These are phyloP conservation scores for Populus hybrid DNA, from an alignment of 441 rosid species.

Conservation along the genomic window DNA sequence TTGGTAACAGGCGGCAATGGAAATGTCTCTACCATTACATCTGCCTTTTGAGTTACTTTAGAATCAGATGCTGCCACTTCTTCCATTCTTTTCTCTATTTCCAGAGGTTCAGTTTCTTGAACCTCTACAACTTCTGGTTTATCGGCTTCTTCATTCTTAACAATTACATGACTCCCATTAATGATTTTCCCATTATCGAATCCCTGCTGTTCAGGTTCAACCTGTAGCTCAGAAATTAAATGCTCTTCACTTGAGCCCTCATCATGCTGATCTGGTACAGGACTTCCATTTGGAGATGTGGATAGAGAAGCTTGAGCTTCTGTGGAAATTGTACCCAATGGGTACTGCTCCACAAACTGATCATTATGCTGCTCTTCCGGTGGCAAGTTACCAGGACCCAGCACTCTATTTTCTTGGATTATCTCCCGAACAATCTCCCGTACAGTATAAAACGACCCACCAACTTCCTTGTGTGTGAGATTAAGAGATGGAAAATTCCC, in stretches of 20 bases:
- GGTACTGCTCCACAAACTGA: conserved; percentile 41
- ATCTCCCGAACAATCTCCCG: conserved; percentile 94
- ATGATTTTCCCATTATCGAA: conserved; percentile 22
- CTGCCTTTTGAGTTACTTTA: conserved; percentile 36
- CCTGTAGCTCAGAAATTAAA: conserved; percentile 20
- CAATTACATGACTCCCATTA: conserved; percentile 18
- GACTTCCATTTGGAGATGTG: conserved; percentile 35
- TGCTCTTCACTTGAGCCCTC: conserved; percentile 26
- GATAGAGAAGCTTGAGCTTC: conserved; percentile 44
- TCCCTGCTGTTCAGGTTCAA: conserved; percentile 27
- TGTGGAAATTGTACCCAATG: conserved; percentile 55
- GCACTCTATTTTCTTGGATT: conserved; percentile 91
- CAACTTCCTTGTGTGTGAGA: conserved; percentile 93
- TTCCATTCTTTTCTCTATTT: conserved; percentile 9
- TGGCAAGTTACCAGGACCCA: conserved; percentile 67
- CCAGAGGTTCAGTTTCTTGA: conserved; percentile 21
- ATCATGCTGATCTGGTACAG: conserved; percentile 29
- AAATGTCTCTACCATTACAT: conserved; percentile 58
- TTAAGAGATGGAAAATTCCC: conserved; percentile 88
- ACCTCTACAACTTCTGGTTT: conserved; percentile 16
- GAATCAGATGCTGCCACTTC: conserved; percentile 22
- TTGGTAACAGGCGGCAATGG: conserved; percentile 42
- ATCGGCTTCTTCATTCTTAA: conserved; percentile 26
- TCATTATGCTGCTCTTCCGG: conserved; percentile 34
- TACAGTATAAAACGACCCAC: conserved; percentile 91